Percentiles rank a stretch among this genome's conserved stretches.
phyloP scores from a whole-genome alignment of 805 yeast genomes.

The Candida odintsovae region DNA sequence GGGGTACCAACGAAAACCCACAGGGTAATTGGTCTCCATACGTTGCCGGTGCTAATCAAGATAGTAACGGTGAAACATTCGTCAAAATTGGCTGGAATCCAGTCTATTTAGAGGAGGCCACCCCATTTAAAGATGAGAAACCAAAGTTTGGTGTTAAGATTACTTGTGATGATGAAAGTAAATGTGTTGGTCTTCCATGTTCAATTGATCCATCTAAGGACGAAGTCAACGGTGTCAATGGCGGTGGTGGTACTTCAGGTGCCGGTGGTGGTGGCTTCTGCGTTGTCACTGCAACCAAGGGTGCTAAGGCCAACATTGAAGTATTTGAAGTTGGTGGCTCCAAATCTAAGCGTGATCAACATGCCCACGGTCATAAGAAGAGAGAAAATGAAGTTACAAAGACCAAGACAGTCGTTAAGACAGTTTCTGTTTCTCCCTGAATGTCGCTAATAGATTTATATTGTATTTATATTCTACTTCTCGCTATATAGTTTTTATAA shows the following conservation, averaged over 20 bases:
- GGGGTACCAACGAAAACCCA: constrained; percentile 71
- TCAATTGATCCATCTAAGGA: constrained; percentile 67
- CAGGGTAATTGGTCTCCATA: constrained; percentile 92
- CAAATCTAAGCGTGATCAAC: constrained; percentile 6
- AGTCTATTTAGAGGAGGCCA: constrained; percentile 55
- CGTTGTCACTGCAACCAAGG: constrained; percentile 68
- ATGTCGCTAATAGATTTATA: neutral
- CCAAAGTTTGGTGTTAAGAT: constrained; percentile 72
- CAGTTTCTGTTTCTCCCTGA: constrained; percentile 2
- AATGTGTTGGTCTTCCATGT: constrained; percentile 77
- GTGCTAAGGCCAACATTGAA: constrained; percentile 64
- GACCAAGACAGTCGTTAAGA: constrained; percentile 9
- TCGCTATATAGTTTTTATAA: neutral
- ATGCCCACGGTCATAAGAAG: constrained; percentile 10
- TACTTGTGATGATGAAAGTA: constrained; percentile 61
- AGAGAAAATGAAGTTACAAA: constrained; percentile 1
- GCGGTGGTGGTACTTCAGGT: constrained; percentile 37
- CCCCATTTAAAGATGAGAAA: constrained; percentile 45
- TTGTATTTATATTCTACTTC: neutral
- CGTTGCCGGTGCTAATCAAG: constrained; percentile 88
- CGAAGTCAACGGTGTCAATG: constrained; percentile 51
- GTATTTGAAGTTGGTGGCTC: constrained; percentile 39
- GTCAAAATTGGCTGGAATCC: constrained; percentile 94
- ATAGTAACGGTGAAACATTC: constrained; percentile 59
- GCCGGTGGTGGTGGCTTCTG: constrained; percentile 77